phyloP scores from a whole-genome alignment of 768 basidiomycete genomes.

The Hericium coralloides region DNA sequence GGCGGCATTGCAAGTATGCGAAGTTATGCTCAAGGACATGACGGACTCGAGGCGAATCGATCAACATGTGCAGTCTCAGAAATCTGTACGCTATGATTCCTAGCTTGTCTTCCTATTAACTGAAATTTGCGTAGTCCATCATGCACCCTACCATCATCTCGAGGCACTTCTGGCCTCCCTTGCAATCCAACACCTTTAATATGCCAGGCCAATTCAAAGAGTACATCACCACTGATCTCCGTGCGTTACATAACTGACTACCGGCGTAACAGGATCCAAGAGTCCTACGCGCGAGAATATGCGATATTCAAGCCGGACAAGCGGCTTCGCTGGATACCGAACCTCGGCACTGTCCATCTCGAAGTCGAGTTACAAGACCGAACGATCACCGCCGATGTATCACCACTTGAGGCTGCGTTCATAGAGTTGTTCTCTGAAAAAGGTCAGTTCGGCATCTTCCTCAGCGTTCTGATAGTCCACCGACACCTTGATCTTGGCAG shows the following conservation, averaged over 20 bases:
- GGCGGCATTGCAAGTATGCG: conserved; percentile 85
- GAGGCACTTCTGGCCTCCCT: conserved; percentile 88
- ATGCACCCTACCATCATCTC: conserved; percentile 91
- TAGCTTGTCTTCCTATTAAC: neutral
- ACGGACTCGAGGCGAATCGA: conserved; percentile 89
- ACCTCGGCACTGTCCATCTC: conserved; percentile 77
- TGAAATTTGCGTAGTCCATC: conserved; percentile 36
- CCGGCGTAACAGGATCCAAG: conserved; percentile 48
- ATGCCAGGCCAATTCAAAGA: conserved; percentile 82
- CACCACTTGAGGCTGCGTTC: conserved; percentile 85
- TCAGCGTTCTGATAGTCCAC: neutral
- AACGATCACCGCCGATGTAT: conserved; percentile 62
- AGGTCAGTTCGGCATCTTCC: conserved; percentile 27
- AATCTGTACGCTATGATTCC: conserved; percentile 35
- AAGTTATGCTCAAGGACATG: conserved; percentile 98
- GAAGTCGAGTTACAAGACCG: conserved; percentile 81
- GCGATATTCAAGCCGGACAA: conserved; percentile 89
- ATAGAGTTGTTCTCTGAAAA: conserved; percentile 78
- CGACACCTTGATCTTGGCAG: conserved; percentile 25
- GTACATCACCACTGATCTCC: conserved; percentile 33
- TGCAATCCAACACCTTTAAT: conserved; percentile 60
- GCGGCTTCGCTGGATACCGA: conserved; percentile 79
- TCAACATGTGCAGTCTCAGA: conserved; percentile 74
- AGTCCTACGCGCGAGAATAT: conserved; percentile 70
- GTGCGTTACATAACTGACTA: neutral